Evolutionary conservation across 1,139 yeast genomes (phyloP), one percentile per base, ranked within the genome.

Genomic region (Citeromyces siamensis): DNA sequence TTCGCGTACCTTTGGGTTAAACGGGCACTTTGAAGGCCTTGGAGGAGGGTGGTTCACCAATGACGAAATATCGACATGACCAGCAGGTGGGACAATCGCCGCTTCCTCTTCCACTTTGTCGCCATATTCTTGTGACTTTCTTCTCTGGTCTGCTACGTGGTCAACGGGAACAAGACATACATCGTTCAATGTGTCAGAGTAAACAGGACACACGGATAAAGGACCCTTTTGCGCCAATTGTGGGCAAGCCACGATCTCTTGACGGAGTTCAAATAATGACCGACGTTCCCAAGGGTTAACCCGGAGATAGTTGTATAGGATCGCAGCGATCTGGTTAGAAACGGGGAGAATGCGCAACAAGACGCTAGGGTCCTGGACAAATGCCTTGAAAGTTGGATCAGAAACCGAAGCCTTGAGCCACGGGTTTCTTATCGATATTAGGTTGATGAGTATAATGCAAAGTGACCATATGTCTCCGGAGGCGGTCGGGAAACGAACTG

Each of bases 381-480:
- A 75, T 13, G 71, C 71, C 38, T 59, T 57, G 51, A 70, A 77
- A 1, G 81, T 71, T 34, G 69, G 61, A 48, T 77, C 83, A 34
- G 70, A 71, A 29, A 71, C 59, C 37, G 80, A 69, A 4, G 95
- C 95, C 46, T 78, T 74, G 39, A 85, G 72, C 96, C 96, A 86
- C 14, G 96, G 95, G 51, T 86, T 86, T 53, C 95, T 69, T 34
- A 85, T 77, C 48, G 94, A 83, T 10, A 84, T 68, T 37, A 86
- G 64, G 52, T 86, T 86, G 43, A 86, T 74, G 41, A 86, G 62
- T 26, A 86, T 75, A 20, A 86, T 78, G 3, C 93, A 94, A 38
- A 86, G 60, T 2, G 94, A 81, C 96, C 96, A 86, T 19, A 84
- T 71, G 52, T 86, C 96, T 37, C 90, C 86, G 7, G 84, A 73